These are phyloP conservation scores for Ajuga reptans DNA, from an alignment of 305 asterid species.

Conservation along the genomic window DNA sequence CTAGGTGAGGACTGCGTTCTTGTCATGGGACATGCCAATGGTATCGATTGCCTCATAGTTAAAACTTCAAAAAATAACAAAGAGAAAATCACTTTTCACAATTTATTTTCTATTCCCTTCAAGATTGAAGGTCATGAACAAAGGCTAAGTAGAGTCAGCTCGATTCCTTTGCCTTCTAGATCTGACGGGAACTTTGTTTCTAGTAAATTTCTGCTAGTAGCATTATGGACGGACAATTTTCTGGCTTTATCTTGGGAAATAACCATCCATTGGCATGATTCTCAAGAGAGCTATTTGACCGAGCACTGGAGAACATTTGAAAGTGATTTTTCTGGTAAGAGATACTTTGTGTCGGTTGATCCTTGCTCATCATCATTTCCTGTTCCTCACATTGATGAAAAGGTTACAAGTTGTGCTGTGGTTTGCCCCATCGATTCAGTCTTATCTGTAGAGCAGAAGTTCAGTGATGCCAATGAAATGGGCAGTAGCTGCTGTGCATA, in stretches of 20 bases:
- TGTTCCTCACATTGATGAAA: conserved; percentile 44
- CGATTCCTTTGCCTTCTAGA: conserved; percentile 56
- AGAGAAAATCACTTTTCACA: conserved; percentile 35
- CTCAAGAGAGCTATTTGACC: conserved; percentile 30
- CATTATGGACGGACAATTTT: conserved; percentile 61
- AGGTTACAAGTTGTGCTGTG: conserved; percentile 63
- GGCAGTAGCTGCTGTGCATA: conserved; percentile 48
- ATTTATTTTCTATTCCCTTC: conserved; percentile 53
- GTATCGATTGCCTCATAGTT: conserved; percentile 60
- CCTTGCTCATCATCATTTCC: conserved; percentile 67
- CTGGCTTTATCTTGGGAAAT: conserved; percentile 82
- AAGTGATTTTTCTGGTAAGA: conserved; percentile 48
- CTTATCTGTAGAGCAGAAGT: conserved; percentile 36
- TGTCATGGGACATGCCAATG: conserved; percentile 68
- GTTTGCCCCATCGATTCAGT: conserved; percentile 43
- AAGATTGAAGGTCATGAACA: conserved; percentile 32
- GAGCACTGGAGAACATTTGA: conserved; percentile 45
- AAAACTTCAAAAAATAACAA: conserved; percentile 35
- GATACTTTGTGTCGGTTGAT: conserved; percentile 45
- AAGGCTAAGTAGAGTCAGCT: conserved; percentile 49
- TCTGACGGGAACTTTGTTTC: conserved; percentile 40
- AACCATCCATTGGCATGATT: conserved; percentile 46
- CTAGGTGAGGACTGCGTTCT: conserved; percentile 47
- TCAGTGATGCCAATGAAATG: conserved; percentile 31
- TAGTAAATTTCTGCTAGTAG: conserved; percentile 64